Evolutionary conservation across 768 basidiomycete genomes (phyloP), one percentile per base, ranked within the genome.

Genomic region (Glaciozyma martinii): DNA sequence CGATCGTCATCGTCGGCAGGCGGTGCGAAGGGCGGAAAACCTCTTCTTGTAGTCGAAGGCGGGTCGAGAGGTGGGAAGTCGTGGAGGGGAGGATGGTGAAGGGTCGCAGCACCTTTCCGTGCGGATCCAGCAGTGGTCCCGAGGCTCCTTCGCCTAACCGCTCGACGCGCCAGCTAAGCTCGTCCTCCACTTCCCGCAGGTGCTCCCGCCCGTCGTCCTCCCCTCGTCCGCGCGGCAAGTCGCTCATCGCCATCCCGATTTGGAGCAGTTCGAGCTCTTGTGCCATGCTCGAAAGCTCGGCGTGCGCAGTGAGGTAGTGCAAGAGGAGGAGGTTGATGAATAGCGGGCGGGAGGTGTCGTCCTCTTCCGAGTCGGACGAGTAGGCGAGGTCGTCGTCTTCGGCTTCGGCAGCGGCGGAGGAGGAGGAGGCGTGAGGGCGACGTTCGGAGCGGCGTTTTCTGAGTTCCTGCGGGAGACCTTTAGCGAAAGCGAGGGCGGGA

Each of bases 1-100:
- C 94, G 63, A 98, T 83, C 2, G 88, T 83, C 95, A 99, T 97
- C 0, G 90, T 92, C 7, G 95, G 95, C 40, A 98, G 78, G 50
- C 86, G 83, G 73, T 95, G 84, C 16, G 83, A 83, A 19, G 89
- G 83, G 21, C 85, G 83, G 77, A 97, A 98, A 5, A 98, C 92
- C 72, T 88, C 84, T 3, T 82, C 77, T 74, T 86, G 86, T 9
- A 95, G 74, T 30, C 85, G 82, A 49, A 85, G 80, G 63, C 93
- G 85, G 23, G 71, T 93, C 82, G n/a, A 61, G 49, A 25, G 80
- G 50, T 81, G 29, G 6, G 59, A 46, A 23, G 58, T 33, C 30
- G 30, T n/a, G 23, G 70, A 63, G 0, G 93, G 90, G 19, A 98
- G 80, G 65, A 99, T 91, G 0, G 89, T 93, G 76, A 99, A 98